Conservation (phyloP, 108 stramenopile genomes). For the Aureococcus anophagefferens region DNA sequence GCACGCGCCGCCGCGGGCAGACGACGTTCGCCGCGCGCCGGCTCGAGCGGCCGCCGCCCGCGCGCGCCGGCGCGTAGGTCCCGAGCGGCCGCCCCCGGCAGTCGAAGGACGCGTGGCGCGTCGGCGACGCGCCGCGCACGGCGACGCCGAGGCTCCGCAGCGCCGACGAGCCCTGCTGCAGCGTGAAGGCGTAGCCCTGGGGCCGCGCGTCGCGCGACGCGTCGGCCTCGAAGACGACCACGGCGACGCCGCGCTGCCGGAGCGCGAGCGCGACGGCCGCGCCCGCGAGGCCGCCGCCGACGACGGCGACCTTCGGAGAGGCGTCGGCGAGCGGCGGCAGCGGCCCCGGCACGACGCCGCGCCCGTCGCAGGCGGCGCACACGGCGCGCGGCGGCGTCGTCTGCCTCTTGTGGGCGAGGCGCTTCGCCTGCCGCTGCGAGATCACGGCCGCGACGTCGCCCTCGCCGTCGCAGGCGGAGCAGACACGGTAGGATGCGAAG, state of each 20-base stretch:
- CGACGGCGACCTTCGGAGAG: slow-evolving; percentile 23
- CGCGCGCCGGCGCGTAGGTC: neutral
- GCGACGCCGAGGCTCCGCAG: slow-evolving; percentile 49
- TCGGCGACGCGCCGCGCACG: neutral
- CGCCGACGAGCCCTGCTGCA: slow-evolving; percentile 73
- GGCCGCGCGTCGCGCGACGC: slow-evolving; percentile 48
- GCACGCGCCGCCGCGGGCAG: slow-evolving; percentile 8
- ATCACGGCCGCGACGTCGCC: too few species aligned
- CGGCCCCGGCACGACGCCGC: too few species aligned
- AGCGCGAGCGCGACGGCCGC: slow-evolving; percentile 66
- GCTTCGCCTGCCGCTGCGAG: too few species aligned
- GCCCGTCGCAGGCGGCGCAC: too few species aligned
- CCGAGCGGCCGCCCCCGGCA: slow-evolving; percentile 15
- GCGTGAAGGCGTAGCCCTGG: slow-evolving; percentile 75
- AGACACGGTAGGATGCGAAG: too few species aligned
- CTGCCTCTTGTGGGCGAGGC: too few species aligned
- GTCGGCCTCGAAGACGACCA: slow-evolving; percentile 66
- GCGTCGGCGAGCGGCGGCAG: too few species aligned
- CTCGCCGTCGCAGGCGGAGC: too few species aligned
- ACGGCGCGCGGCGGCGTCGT: too few species aligned
- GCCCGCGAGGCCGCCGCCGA: slow-evolving; percentile 73
- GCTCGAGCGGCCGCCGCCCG: slow-evolving; percentile 22
- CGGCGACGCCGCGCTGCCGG: slow-evolving; percentile 59
- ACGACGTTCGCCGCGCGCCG: slow-evolving; percentile 2
- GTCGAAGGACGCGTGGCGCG: slow-evolving; percentile 15